Evolutionary conservation across 2,329 filamentous ascomycete species (phyloP), one percentile per base, ranked within the genome.

Genomic region (Coleophoma crateriformis): DNA sequence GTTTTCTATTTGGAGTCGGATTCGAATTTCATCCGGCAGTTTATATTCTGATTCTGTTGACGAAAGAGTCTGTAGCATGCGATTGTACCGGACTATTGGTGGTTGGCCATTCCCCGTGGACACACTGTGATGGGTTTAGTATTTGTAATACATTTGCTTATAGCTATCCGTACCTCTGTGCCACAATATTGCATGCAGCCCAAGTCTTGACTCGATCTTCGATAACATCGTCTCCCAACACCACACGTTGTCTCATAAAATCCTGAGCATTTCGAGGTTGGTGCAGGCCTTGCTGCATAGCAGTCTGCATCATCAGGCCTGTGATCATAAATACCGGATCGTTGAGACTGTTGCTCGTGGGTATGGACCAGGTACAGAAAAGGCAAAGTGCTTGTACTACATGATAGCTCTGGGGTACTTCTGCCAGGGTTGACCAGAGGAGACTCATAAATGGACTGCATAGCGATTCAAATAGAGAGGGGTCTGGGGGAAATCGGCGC

Each of bases 91-190:
- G 34, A 77, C 84, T 53, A 78, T 76, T 14, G 83, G 78, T 15
- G 83, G 83, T 61, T 85, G 81, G 11, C 83, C 83, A 61, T 84
- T 81, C n/a, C 81, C 80, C n/a, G 81, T 85, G 14, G 80, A 80
- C 50, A 85, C 80, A 46, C 78, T 22, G 40, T 43, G 8, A 49
- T 13, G 1, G 22, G 8, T 20, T 5, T 38, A 32, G 46, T 59
- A 20, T 27, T 32, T 19, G n/a, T 15, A 69, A 55, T 70, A 80
- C 78, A 79, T 78, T 58, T 86, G 82, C n/a, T 81, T 80, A 45
- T 85, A 81, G 54, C 84, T 78, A 59, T 12, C 14, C 70, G 56
- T 70, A 80, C 78, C 79, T 79, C 58, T 86, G 82, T 15, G 82
- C 81, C 45, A 85, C 81, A 54, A 84, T 78, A 59, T 86, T 87